phyloP scores from a whole-genome alignment of 1,284 basidiomycete species.

The Sphaerobolus stellatus region DNA sequence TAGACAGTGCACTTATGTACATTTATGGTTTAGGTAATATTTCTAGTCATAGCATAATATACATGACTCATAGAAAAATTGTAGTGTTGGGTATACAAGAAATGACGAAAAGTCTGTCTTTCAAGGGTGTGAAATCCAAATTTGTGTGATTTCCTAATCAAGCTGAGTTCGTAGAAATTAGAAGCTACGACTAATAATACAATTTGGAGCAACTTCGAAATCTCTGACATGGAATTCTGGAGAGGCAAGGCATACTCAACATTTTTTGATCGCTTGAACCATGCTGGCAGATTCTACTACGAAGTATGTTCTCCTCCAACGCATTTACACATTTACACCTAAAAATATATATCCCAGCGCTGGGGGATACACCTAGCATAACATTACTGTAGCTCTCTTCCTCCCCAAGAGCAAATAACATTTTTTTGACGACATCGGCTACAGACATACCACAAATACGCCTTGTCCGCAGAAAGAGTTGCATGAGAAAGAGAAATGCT shows the following conservation, averaged over 20 bases:
- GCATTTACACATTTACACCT: background rate
- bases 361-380: conserved; percentile 90
- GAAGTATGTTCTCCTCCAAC: conserved; percentile 48
- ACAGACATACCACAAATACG: conserved; percentile 57
- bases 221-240: conserved; percentile 82
- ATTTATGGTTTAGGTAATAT: too few species aligned
- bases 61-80: too few species aligned
- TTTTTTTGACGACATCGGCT: conserved; percentile 65
- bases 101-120: too few species aligned
- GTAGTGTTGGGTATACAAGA: too few species aligned
- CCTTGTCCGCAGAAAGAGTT: conserved; percentile 60
- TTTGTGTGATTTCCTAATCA: too few species aligned
- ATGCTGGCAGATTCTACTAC: conserved; percentile 82
- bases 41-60: too few species aligned
- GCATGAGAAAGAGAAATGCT: conserved; percentile 48
- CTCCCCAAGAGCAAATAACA: conserved; percentile 69
- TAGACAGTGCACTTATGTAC: too few species aligned
- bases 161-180: too few species aligned
- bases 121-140: too few species aligned
- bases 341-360: conserved; percentile 40
- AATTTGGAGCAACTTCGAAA: conserved; percentile 88
- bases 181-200: background rate
- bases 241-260: conserved; percentile 71
- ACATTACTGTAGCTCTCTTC: conserved; percentile 76
- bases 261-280: conserved; percentile 78